Conservation (phyloP, 768 basidiomycete genomes). For the Leucosporidium yakuticum region DNA sequence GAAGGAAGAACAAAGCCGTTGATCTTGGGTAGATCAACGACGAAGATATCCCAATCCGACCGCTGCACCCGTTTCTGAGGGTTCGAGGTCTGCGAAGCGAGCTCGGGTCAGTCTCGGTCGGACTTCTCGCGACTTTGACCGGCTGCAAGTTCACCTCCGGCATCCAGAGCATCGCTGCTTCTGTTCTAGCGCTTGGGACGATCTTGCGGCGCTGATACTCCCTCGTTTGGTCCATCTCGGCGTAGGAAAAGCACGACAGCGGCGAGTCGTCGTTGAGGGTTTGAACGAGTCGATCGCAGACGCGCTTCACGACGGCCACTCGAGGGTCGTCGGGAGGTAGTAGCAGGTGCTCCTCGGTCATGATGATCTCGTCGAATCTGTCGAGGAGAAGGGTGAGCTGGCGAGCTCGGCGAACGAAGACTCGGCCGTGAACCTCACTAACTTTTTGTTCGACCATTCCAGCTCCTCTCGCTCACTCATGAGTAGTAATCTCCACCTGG, state of each 20-base stretch:
- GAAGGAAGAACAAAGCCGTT: conserved; percentile 48
- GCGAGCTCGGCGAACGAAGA: background rate
- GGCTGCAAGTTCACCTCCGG: conserved; percentile 31
- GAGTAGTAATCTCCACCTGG: conserved; percentile 48
- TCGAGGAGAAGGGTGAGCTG: background rate
- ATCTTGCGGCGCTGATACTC: conserved; percentile 18
- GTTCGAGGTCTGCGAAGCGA: conserved; percentile 40
- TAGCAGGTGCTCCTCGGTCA: conserved; percentile 44
- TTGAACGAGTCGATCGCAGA: conserved; percentile 44
- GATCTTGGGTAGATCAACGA: conserved; percentile 47
- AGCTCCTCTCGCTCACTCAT: conserved; percentile 49
- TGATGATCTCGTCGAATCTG: conserved; percentile 46
- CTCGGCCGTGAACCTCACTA: background rate
- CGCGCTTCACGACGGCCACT: conserved; percentile 42
- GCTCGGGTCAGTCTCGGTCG: background rate
- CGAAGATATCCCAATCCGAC: conserved; percentile 47
- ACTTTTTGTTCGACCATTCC: conserved; percentile 46
- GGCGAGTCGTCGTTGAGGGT: conserved; percentile 42
- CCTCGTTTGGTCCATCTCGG: conserved; percentile 29
- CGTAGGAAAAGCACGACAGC: conserved; percentile 42
- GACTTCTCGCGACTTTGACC: no score
- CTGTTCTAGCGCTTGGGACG: conserved; percentile 27
- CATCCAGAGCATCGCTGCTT: conserved; percentile 43
- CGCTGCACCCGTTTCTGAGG: conserved; percentile 45
- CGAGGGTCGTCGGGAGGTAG: conserved; percentile 43